Evolutionary conservation across 129 eudicot genomes (phyloP).

Genomic region (Artemisia annua): DNA sequence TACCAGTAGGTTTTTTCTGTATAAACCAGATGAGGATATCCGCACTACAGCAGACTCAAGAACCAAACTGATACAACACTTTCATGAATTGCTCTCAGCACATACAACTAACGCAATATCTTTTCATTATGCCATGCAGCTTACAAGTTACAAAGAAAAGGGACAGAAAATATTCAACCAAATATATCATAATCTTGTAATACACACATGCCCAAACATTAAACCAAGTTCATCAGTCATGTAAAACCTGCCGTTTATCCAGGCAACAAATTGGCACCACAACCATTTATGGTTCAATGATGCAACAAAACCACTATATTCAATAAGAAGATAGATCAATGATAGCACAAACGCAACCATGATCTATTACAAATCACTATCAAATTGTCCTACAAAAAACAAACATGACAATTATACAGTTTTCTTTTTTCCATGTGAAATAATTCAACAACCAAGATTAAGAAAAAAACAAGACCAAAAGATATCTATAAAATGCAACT

Average conservation of each 20-base stretch:
- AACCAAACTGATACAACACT: neutral
- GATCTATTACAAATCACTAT: conserved; percentile 40
- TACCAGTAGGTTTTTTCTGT: neutral
- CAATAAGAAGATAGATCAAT: conserved; percentile 27
- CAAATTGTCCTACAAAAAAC: conserved; percentile 39
- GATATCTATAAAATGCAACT: conserved; percentile 34
- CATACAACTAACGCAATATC: no score
- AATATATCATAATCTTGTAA: neutral
- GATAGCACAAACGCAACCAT: conserved; percentile 39
- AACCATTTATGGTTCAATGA: conserved; percentile 29
- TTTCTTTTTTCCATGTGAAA: conserved; percentile 12
- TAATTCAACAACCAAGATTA: conserved; percentile 24
- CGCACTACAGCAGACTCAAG: neutral
- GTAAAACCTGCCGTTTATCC: conserved; percentile 1
- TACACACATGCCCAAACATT: conserved; percentile 6
- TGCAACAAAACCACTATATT: conserved; percentile 37
- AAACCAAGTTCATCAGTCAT: conserved; percentile 9
- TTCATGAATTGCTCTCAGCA: no score
- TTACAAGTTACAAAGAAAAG: no score
- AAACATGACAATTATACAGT: conserved; percentile 29
- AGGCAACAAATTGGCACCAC: conserved; percentile 32
- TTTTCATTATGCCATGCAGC: no score
- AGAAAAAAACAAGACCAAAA: neutral
- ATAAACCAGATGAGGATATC: neutral
- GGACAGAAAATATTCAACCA: no score